Conservation (phyloP, 257 asterid genomes). For the Cynanchum wilfordii region DNA sequence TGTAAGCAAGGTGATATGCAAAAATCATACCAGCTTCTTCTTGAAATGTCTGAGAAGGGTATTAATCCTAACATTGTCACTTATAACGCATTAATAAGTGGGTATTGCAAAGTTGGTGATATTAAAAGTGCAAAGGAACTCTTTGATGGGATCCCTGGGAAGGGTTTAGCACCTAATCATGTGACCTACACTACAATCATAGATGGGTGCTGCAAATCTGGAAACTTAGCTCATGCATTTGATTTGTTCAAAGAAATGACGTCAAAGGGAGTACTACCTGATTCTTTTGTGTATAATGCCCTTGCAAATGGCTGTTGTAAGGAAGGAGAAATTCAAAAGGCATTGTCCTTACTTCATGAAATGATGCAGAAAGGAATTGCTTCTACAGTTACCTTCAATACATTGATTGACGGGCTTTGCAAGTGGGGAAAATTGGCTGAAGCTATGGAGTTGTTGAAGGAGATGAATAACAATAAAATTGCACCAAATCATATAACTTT, state of each 20-base stretch:
- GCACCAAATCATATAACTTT: slow-evolving; percentile 69
- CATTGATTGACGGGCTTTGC: slow-evolving; percentile 67
- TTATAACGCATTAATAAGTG: slow-evolving; percentile 71
- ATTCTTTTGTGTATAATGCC: slow-evolving; percentile 58
- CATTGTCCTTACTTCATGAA: slow-evolving; percentile 44
- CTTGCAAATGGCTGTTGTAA: slow-evolving; percentile 80
- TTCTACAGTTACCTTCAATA: slow-evolving; percentile 60
- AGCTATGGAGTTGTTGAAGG: slow-evolving; percentile 56
- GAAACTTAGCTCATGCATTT: slow-evolving; percentile 56
- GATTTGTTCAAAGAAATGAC: slow-evolving; percentile 61
- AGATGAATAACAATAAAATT: slow-evolving; percentile 53
- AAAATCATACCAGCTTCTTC: slow-evolving; percentile 57
- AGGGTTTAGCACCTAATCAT: slow-evolving; percentile 52
- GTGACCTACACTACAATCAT: slow-evolving; percentile 76
- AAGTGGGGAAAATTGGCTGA: slow-evolving; percentile 52
- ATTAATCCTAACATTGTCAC: slow-evolving; percentile 68
- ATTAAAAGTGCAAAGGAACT: slow-evolving; percentile 52
- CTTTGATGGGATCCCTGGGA: slow-evolving; percentile 50
- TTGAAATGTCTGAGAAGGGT: slow-evolving; percentile 65
- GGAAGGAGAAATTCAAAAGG: slow-evolving; percentile 60
- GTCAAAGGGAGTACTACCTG: slow-evolving; percentile 48
- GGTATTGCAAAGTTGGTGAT: slow-evolving; percentile 64
- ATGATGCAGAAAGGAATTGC: slow-evolving; percentile 53
- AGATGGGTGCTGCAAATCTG: slow-evolving; percentile 71
- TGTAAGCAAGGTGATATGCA: slow-evolving; percentile 61